Base-by-base conservation (phyloP, 148 eudicot species). In the Tetragonia tetragonoides region DNA sequence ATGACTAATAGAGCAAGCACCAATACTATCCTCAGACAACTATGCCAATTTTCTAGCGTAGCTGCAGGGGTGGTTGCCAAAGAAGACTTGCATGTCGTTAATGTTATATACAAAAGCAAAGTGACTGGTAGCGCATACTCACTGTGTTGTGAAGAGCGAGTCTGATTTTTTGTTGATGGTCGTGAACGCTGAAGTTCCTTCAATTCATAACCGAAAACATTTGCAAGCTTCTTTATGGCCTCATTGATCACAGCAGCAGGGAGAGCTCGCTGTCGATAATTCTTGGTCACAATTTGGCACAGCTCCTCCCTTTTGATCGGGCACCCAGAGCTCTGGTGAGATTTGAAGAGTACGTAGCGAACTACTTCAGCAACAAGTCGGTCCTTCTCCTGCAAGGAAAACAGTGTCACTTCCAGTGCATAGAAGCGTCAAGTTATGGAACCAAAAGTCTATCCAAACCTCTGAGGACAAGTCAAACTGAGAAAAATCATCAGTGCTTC, bases 271-370 rank as follows among this genome's bases (percentile, higher is more conserved):
- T 89, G 94, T 60, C 86, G 80, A 75, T 95, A 93, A 68, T 90
- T 92, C 78, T 86, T 93, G 18, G 95, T 87, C 67, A 95, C 77
- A 56, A 93, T 78, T 77, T 89, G 97, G 17, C 90, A 88, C 64
- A 95, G 83, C 54, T 93, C 97, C 1, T 91, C 97, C 84, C 97
- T 90, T 72, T 91, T 95, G 21, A 95, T 90, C 24, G 99, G 99
- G 72, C 99, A 93, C 38, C 99, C 97, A 37, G 87, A 87, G 79
- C 82, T 93, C 74, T 95, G 97, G 51, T 90, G 92, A 62, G 91
- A 85, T 80, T 91, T 93, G 76, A 95, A 95, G 8, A 95, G 90
- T 53, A 93, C 84, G 78, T 87, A 93, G 44, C 99, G 94, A 63
- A 93, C 86, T 23, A 95, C 95, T 83, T 93, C 97, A 49, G 88